Evolutionary conservation across 2,329 filamentous ascomycete genomes (phyloP), one percentile per base, ranked within the genome.

Genomic region (Pestalotiopsis sp.): DNA sequence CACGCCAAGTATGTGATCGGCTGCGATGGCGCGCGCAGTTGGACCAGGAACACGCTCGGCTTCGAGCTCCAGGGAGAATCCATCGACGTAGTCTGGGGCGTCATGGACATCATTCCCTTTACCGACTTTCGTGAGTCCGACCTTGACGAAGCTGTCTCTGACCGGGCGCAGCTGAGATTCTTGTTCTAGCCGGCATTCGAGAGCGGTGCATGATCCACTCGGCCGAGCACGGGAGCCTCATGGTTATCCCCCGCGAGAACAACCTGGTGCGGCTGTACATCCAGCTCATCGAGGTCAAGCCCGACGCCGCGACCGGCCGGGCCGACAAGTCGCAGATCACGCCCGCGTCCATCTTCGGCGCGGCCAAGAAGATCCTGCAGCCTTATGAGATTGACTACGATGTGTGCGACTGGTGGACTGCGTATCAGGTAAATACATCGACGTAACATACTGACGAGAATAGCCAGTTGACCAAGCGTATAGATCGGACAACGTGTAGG

Each of bases 401-500:
- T 23, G 83, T 91, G 65, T 88, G 87, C 69, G 87, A 91, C 73
- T 91, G 91, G 89, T 91, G 89, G 87, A 89, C 80, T 0, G 89
- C 87, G 0, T 92, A 92, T 74, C 88, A 91, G 72, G 87, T 90
- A 70, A 2, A 2, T 62, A 17, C n/a, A 20, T 7, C 6, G 27
- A 31, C 27, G 11, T 4, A 20, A 38, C 14, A 27, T 31, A 25
- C 12, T 20, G 20, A 25, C 4, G 4, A 14, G 7, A 41, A n/a
- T 3, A 25, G 13, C n/a, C 4, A 20, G 4, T 4, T 11, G 17
- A 59, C 57, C n/a, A 25, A 9, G n/a, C 23, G 39, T 69, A 36
- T 85, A 92, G 72, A 91, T 93, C 58, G 90, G 90, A 0, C 90
- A 92, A 75, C 83, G 91, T 4, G 85, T 92, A 0, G 88, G 86